Evolutionary conservation across 345 rosid species (phyloP).

Genomic region (Arabidopsis suecica): DNA sequence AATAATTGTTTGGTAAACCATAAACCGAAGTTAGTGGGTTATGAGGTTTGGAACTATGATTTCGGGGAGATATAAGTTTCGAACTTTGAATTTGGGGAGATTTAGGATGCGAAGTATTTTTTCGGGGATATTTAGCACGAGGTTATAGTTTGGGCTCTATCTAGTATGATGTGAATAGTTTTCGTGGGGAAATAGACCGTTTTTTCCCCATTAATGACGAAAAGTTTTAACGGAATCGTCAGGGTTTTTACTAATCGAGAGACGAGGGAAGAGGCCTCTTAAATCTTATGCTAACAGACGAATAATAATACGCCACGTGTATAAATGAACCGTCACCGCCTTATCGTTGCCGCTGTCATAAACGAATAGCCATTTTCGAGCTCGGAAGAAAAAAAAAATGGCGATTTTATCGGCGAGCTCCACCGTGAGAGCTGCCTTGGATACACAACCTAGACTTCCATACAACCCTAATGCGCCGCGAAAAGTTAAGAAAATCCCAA

Average conservation of each 20-base stretch:
- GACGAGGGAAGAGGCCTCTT: neutral
- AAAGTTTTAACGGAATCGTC: neutral
- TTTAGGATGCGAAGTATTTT: too few relatives aligned
- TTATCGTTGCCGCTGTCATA: slow-evolving; percentile 27
- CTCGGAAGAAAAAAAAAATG: slow-evolving; percentile 30
- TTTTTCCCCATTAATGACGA: slow-evolving; percentile 8
- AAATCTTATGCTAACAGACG: slow-evolving; percentile 3
- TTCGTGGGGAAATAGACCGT: too few relatives aligned
- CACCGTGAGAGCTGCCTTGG: slow-evolving; percentile 69
- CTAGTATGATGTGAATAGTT: too few relatives aligned
- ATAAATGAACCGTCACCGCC: slow-evolving; percentile 11
- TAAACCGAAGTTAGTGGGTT: too few relatives aligned
- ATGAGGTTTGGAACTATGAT: too few relatives aligned
- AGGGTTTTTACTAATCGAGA: neutral
- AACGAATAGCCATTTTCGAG: neutral
- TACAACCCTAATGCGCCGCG: slow-evolving; percentile 91
- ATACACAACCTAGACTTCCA: slow-evolving; percentile 66
- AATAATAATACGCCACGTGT: slow-evolving; percentile 17
- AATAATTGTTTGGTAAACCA: too few relatives aligned
- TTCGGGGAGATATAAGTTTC: too few relatives aligned
- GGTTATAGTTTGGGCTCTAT: too few relatives aligned
- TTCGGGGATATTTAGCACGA: too few relatives aligned
- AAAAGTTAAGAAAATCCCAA: slow-evolving; percentile 50
- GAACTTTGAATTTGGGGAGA: too few relatives aligned
- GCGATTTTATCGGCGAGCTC: slow-evolving; percentile 43